phyloP scores from a whole-genome alignment of 257 asterid species.

The Thymus mandschuricus region DNA sequence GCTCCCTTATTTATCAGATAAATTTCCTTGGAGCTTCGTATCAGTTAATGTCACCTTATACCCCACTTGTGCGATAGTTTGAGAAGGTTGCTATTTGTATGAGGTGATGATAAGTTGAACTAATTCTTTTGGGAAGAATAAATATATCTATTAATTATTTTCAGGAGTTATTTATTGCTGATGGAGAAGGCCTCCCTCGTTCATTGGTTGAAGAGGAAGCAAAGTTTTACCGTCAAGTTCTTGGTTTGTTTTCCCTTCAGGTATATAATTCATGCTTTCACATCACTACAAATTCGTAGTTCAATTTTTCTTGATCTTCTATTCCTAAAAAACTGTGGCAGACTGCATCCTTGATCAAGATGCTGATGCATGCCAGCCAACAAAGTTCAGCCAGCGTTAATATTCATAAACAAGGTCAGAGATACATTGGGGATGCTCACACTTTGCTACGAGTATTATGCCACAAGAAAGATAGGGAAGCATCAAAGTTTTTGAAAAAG shows the following conservation, averaged over 20 bases:
- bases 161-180: slow-evolving; percentile 95
- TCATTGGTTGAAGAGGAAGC: slow-evolving; percentile 83
- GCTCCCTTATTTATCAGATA: background rate
- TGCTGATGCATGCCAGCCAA: slow-evolving; percentile 82
- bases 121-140: background rate
- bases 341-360: slow-evolving; percentile 80
- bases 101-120: background rate
- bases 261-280: slow-evolving; percentile 41
- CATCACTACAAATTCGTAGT: slow-evolving; percentile 17
- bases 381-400: slow-evolving; percentile 59
- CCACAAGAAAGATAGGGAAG: slow-evolving; percentile 89
- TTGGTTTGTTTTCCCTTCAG: slow-evolving; percentile 75
- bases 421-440: slow-evolving; percentile 76
- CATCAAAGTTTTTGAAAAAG: slow-evolving; percentile 80
- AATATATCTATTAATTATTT: slow-evolving; percentile 27
- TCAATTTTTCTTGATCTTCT: slow-evolving; percentile 30
- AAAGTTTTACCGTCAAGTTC: slow-evolving; percentile 69
- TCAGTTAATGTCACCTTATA: background rate
- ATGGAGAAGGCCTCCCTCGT: slow-evolving; percentile 98
- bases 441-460: slow-evolving; percentile 85
- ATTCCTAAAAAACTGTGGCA: slow-evolving; percentile 37
- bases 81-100: background rate
- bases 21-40: background rate
- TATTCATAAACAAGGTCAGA: slow-evolving; percentile 44
- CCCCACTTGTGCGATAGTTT: background rate